Evolutionary conservation across 305 asterid genomes (phyloP).

Genomic region (Solanum hybrid): DNA sequence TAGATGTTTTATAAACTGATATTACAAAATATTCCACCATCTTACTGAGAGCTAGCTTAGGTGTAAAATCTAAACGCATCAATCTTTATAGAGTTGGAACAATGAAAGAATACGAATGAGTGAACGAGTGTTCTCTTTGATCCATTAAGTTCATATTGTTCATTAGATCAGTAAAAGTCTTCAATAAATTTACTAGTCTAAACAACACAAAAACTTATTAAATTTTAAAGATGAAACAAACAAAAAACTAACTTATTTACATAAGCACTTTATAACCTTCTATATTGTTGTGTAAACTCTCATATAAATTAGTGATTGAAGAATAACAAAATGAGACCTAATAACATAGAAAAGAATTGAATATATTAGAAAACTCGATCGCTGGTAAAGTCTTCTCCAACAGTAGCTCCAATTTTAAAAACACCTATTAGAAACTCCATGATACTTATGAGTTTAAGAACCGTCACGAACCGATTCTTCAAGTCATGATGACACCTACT

Average conservation of each 20-base stretch:
- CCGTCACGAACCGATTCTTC: neutral
- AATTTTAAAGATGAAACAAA: neutral
- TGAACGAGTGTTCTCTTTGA: neutral
- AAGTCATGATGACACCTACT: neutral
- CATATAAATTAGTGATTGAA: no score
- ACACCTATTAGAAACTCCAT: neutral
- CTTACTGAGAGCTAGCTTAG: no score
- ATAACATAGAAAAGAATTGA: no score
- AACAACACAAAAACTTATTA: neutral
- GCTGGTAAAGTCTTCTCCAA: neutral
- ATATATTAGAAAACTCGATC: neutral
- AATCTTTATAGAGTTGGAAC: no score
- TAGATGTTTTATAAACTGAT: no score
- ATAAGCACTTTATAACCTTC: neutral
- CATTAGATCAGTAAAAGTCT: neutral
- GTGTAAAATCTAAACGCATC: no score
- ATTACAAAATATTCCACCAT: no score
- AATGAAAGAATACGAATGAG: no score
- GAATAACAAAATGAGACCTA: no score
- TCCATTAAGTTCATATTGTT: neutral
- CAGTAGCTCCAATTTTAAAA: neutral
- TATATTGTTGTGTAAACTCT: no score
- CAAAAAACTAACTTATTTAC: neutral
- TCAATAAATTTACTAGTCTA: no score
- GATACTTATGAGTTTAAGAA: neutral